Percentiles rank a stretch among this genome's conserved stretches.
Evolutionary conservation across 371 early-diverging fungal species (phyloP).

Genomic region (Nematocida displodere): DNA sequence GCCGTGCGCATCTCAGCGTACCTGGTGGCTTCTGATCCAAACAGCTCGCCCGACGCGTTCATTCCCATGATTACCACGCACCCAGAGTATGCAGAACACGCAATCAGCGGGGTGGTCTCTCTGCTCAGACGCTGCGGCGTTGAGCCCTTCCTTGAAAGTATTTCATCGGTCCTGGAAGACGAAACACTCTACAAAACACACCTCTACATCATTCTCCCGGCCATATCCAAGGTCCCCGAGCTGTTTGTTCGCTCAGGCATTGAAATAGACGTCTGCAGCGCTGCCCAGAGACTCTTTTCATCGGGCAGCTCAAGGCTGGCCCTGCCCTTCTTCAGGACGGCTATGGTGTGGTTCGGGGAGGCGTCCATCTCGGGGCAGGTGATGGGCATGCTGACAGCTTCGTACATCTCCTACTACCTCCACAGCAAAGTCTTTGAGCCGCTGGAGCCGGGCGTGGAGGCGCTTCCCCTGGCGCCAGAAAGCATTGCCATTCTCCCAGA

Average conservation of each 20-base stretch:
- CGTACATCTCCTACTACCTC: slow-evolving; percentile 27
- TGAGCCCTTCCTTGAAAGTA: slow-evolving; percentile 18
- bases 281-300: slow-evolving; percentile 3
- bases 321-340: slow-evolving; percentile 17
- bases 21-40: slow-evolving; percentile 4
- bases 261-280: slow-evolving; percentile 13
- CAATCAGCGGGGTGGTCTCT: slow-evolving; percentile 20
- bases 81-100: slow-evolving; percentile 45
- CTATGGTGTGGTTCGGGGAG: slow-evolving; percentile 31
- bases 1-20: slow-evolving; percentile 28
- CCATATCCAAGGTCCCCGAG: slow-evolving; percentile 9
- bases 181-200: slow-evolving; percentile 50
- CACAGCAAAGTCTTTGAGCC: background rate
- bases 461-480: slow-evolving; percentile 10
- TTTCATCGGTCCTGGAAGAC: slow-evolving; percentile 40
- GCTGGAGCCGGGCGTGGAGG: background rate
- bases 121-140: slow-evolving; percentile 23
- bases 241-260: slow-evolving; percentile 27
- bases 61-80: slow-evolving; percentile 41
- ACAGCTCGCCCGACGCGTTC: background rate
- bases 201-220: slow-evolving; percentile 36
- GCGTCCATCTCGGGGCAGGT: background rate
- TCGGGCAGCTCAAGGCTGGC: slow-evolving; percentile 15
- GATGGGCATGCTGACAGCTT: background rate
- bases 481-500: background rate